Percentiles rank a stretch among this genome's conserved stretches.
Evolutionary conservation across 1,284 basidiomycete species (phyloP).

Genomic region (Exsudoporus floridanus): DNA sequence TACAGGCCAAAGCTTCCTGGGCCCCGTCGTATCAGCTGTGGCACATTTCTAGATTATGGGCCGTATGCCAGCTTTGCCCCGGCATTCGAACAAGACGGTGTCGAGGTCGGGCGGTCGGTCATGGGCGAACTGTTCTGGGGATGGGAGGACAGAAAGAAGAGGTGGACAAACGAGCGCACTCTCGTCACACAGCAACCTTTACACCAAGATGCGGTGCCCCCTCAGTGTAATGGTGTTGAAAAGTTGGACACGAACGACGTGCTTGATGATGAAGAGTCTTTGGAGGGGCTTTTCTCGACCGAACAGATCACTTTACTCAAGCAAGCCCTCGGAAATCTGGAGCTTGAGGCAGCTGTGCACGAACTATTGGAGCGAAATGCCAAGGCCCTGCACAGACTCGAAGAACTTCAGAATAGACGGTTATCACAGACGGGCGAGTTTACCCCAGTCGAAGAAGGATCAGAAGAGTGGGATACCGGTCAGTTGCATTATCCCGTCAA

Average conservation of each 20-base stretch:
- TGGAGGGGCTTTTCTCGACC: constrained; percentile 55
- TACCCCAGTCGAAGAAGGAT: constrained; percentile 55
- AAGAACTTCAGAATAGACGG: constrained; percentile 60
- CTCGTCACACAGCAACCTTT: constrained; percentile 4
- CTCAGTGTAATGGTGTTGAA: constrained; percentile 14
- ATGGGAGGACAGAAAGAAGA: constrained; percentile 40
- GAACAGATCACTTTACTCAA: constrained; percentile 58
- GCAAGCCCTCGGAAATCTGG: constrained; percentile 52
- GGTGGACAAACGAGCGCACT: constrained; percentile 21
- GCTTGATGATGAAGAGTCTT: constrained; percentile 32
- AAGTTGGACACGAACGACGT: not conserved
- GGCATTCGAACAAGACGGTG: constrained; percentile 68
- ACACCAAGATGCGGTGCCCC: not conserved
- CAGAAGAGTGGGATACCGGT: constrained; percentile 81
- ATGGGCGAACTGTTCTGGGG: constrained; percentile 58
- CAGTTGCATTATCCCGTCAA: constrained; percentile 24
- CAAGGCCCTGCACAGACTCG: constrained; percentile 58
- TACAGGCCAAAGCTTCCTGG: constrained; percentile 41
- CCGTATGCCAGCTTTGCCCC: constrained; percentile 73
- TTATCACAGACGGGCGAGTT: constrained; percentile 48
- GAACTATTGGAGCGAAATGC: constrained; percentile 65
- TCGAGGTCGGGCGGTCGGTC: constrained; percentile 58
- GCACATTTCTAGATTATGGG: constrained; percentile 75
- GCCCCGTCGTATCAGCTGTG: constrained; percentile 56
- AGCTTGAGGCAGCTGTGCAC: constrained; percentile 65